Conservation (phyloP, 306 rosid genomes). For the Vigna reflexopilosa region DNA sequence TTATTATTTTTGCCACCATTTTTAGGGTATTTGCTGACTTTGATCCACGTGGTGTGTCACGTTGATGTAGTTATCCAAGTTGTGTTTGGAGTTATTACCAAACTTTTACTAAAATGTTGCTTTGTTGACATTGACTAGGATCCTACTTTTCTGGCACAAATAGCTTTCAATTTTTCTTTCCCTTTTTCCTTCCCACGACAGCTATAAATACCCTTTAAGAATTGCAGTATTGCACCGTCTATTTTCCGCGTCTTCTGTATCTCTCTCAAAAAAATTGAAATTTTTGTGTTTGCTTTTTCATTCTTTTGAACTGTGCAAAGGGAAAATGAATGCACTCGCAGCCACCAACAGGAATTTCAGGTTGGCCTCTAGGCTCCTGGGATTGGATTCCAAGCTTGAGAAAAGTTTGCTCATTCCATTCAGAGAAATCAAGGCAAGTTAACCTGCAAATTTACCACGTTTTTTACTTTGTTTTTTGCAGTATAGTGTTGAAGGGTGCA, state of each 20-base stretch:
- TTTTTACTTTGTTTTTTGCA: background rate
- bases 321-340: conserved; percentile 84
- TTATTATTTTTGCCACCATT: too few relatives aligned
- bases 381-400: conserved; percentile 93
- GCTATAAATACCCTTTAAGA: background rate
- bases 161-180: background rate
- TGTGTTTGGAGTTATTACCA: conserved; percentile 15
- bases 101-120: conserved; percentile 27
- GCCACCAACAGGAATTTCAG: conserved; percentile 97
- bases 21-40: background rate
- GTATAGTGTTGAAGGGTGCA: background rate
- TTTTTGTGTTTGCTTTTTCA: conserved; percentile 31
- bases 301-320: background rate
- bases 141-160: conserved; percentile 4
- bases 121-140: conserved; percentile 42
- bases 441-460: background rate
- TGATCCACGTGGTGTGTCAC: conserved; percentile 46
- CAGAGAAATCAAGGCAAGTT: conserved; percentile 86
- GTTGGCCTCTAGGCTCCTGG: conserved; percentile 86
- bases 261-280: conserved; percentile 28
- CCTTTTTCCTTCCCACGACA: background rate
- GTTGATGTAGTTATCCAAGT: conserved; percentile 40
- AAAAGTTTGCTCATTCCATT: conserved; percentile 93
- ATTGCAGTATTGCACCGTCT: conserved; percentile 31
- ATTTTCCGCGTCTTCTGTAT: conserved; percentile 31